Evolutionary conservation across 2,329 filamentous ascomycete species (phyloP), one percentile per base, ranked within the genome.

Genomic region (Neophaeococcomyces aloes): DNA sequence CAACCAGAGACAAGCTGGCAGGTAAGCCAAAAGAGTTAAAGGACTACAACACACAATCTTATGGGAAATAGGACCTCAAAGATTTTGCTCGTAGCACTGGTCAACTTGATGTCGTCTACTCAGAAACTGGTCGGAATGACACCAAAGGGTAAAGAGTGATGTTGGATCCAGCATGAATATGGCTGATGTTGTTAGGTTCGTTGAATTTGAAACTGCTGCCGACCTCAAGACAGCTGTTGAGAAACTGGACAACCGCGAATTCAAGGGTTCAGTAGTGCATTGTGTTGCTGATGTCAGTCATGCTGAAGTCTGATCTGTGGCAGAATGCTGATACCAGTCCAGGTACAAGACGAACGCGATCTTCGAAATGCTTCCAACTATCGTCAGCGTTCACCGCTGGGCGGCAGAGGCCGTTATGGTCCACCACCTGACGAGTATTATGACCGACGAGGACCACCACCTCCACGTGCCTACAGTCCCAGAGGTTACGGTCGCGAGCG

Each of bases 1-100:
- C 88, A 89, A 65, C 81, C 79, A 71, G 89, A 96, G 75, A 98
- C 91, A 75, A 95, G 88, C 79, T 98, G 91, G 91, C 91, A 98
- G 91, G 91, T 98, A 83, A 91, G 91, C 84, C 61, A 54, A 53
- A 58, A 57, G 61, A 52, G 41, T 53, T 17, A 17, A 8, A 15
- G 31, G 21, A 18, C 13, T 17, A 38, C 18, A 17, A 5, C 8
- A 7, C 15, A 29, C 18, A 38, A 10, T 17, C 32, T 43, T 10
- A 38, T 10, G 11, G 8, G 25, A 21, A 10, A 21, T 31, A 98
- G 91, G 91, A 98, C 68, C 80, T 98, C 43, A 98, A 98, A 84
- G 91, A 98, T 66, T 98, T 98, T 69, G 91, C 91, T 51, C 87
- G 91, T 63, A 86, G 93, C 66, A 93, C 89, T 65, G 87, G 87